Evolutionary conservation across 352 stramenopile species (phyloP).

Genomic region (Aphanomyces cochlioides): DNA sequence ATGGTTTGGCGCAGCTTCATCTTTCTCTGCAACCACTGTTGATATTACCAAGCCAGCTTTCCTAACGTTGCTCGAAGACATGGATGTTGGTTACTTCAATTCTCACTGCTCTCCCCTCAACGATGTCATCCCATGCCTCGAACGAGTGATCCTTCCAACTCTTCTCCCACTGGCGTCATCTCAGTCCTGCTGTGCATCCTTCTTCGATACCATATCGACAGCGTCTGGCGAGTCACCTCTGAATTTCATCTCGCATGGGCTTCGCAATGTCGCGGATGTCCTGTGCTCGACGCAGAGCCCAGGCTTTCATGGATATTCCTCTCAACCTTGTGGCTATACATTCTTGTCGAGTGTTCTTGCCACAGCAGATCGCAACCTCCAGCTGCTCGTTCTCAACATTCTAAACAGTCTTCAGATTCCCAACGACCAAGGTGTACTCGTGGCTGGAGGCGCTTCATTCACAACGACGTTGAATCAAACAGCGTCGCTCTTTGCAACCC

Average conservation of each 20-base stretch:
- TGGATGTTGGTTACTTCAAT: not conserved
- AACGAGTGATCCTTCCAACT: not conserved
- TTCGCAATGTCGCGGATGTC: not conserved
- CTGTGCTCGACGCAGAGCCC: not conserved
- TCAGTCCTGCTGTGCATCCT: not conserved
- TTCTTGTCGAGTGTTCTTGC: not conserved
- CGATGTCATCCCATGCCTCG: slow-evolving; percentile 1
- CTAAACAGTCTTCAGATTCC: not conserved
- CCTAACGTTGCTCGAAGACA: not conserved
- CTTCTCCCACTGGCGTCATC: not conserved
- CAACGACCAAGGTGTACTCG: slow-evolving; percentile 11
- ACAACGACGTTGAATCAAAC: not conserved
- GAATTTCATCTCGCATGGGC: not conserved
- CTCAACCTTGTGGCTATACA: not conserved
- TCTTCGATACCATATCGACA: too few species aligned
- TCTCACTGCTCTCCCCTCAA: not conserved
- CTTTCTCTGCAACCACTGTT: not conserved
- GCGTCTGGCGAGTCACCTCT: too few species aligned
- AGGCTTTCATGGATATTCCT: not conserved
- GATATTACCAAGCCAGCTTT: not conserved
- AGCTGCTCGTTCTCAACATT: not conserved
- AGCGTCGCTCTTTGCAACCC: not conserved
- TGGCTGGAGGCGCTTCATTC: not conserved
- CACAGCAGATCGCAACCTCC: not conserved
- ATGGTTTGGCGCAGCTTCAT: not conserved